These are phyloP conservation scores for Penicillium ochrochloron DNA, from an alignment of 495 filamentous ascomycete species.

Conservation along the genomic window DNA sequence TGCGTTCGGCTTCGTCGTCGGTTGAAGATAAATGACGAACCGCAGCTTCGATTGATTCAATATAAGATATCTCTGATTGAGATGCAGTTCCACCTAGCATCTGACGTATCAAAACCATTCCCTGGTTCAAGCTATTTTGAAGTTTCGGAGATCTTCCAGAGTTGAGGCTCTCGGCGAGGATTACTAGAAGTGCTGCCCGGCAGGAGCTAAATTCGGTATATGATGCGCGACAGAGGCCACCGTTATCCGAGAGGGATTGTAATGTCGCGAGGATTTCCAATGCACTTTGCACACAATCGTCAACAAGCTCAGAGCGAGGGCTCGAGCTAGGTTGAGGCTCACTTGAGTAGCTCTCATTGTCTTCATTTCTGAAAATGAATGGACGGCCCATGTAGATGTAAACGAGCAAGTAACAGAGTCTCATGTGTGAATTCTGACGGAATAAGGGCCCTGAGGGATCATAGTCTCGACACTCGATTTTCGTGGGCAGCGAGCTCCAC, in stretches of 20 bases:
- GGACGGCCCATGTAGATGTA: slow-evolving; percentile 52
- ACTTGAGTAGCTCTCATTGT: slow-evolving; percentile 17
- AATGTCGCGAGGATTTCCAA: slow-evolving; percentile 48
- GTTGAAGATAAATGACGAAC: slow-evolving; percentile 18
- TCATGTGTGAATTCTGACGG: slow-evolving; percentile 48
- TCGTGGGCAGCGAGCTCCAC: slow-evolving; percentile 47
- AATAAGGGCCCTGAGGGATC: slow-evolving; percentile 40
- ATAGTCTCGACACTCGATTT: slow-evolving; percentile 39
- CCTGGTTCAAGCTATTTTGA: slow-evolving; percentile 19
- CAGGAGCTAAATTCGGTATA: slow-evolving; percentile 56
- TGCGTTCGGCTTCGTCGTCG: background rate
- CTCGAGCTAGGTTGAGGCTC: slow-evolving; percentile 25
- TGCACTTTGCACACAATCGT: slow-evolving; percentile 51
- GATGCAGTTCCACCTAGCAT: slow-evolving; percentile 29
- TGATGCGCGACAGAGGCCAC: slow-evolving; percentile 50
- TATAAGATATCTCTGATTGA: slow-evolving; percentile 28
- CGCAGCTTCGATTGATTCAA: slow-evolving; percentile 28
- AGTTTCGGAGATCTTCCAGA: slow-evolving; percentile 21
- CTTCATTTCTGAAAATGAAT: slow-evolving; percentile 46
- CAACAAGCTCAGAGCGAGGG: slow-evolving; percentile 41
- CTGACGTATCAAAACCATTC: slow-evolving; percentile 28
- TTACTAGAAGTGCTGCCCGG: slow-evolving; percentile 52
- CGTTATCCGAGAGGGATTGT: slow-evolving; percentile 44
- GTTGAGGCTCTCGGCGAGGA: slow-evolving; percentile 50
- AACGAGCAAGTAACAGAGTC: slow-evolving; percentile 49